Base-by-base conservation (phyloP, 768 basidiomycete species). In the Termitomyces sp. region DNA sequence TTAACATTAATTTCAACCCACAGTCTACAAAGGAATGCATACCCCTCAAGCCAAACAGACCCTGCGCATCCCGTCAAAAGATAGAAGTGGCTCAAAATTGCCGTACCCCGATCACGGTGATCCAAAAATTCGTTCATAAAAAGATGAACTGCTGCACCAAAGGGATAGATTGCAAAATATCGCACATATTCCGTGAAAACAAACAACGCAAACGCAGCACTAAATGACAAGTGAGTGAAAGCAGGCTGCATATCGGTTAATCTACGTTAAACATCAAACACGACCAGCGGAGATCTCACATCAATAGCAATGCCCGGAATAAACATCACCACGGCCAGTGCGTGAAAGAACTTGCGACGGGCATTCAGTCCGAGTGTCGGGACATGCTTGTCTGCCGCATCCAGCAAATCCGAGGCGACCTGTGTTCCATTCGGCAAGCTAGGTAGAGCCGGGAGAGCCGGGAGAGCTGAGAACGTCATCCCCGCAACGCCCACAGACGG, bases 111-210 rank as follows among this genome's bases (percentile, higher is more conserved):
- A 72, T 99, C 97, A 74, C 93, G 92, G 66, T 88, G 82, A 74
- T 99, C 97, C 70, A 98, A 77, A 69, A 99, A 99, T 71, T 99
- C 97, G 75, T 90, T 91, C 85, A 99, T 87, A 73, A 99, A 99
- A 57, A 98, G 76, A 74, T 99, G 97, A 20, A 99, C 85, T 12
- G 85, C 78, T 10, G 91, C 95, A 14, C 95, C 94, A 66, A 98
- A 91, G 3, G 97, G 97, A 75, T 97, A 98, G 51, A 99, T 83
- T 40, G 97, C 97, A 73, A 98, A 99, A 74, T 98, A 99, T 59
- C 97, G 92, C 63, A 98, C 84, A 76, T 98, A 98, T 76, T 99
- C 97, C 58, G 92, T 87, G 71, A 99, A 98, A 26, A 87, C 92
- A 77, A 99, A 98, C 63, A 93, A 72, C 9, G 97, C 88, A 72